Percentiles rank a stretch among this genome's conserved stretches.
Conservation (phyloP, 2,329 filamentous ascomycete species). For the Alternaria infectoria region DNA sequence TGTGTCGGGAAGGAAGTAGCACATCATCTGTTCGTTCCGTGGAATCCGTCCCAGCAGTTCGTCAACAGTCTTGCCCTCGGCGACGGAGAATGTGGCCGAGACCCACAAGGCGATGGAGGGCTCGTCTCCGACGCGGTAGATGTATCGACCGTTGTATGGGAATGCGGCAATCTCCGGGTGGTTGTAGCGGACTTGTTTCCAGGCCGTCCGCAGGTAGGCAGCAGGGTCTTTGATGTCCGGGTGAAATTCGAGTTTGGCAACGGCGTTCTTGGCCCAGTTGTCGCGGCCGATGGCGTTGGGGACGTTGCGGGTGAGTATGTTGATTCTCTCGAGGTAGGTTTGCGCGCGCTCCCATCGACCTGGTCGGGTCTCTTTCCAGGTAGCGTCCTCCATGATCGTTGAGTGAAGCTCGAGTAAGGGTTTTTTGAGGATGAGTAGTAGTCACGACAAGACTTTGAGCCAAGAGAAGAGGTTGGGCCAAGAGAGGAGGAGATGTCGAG, state of each 20-base stretch:
- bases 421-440: not conserved
- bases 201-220: constrained; percentile 22
- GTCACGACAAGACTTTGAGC: not conserved
- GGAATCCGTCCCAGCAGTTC: constrained; percentile 29
- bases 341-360: constrained; percentile 34
- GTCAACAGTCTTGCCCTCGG: constrained; percentile 24
- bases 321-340: constrained; percentile 30
- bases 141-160: constrained; percentile 30
- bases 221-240: constrained; percentile 26
- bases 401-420: not conserved
- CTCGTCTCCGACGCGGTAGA: constrained; percentile 30
- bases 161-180: constrained; percentile 34
- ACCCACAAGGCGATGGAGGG: constrained; percentile 30
- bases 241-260: constrained; percentile 31
- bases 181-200: constrained; percentile 37
- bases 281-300: constrained; percentile 32
- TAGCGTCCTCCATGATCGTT: constrained; percentile 6
- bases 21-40: constrained; percentile 36
- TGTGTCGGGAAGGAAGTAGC: constrained; percentile 28
- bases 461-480: not conserved
- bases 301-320: constrained; percentile 30
- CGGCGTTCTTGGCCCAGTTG: constrained; percentile 34
- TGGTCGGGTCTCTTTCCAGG: constrained; percentile 32
- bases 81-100: constrained; percentile 29
- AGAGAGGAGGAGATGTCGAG: not conserved